Percentiles rank a stretch among this genome's conserved stretches.
Conservation (phyloP, 148 eudicot species). For the Silene uniflora region DNA sequence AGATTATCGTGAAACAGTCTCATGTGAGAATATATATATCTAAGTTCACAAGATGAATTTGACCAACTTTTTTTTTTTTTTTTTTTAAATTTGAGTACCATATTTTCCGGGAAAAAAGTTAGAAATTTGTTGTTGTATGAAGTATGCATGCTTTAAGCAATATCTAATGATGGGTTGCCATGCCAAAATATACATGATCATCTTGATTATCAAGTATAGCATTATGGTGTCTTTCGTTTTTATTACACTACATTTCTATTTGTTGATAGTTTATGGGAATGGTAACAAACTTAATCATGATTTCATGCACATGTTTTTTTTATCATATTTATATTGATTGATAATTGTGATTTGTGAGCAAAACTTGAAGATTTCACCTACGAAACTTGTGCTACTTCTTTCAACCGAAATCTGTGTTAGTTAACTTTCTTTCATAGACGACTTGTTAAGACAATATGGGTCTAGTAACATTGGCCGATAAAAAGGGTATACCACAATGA, state of each 20-base stretch:
- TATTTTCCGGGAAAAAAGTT: not conserved
- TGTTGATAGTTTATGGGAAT: not conserved
- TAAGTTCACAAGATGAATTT: too few species aligned
- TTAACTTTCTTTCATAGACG: too few species aligned
- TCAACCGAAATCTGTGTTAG: too few species aligned
- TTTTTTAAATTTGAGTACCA: too few species aligned
- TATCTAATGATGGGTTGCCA: slow-evolving; percentile 15
- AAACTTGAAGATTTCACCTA: slow-evolving; percentile 1
- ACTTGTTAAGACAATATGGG: too few species aligned
- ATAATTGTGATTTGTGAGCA: not conserved
- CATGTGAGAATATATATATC: too few species aligned
- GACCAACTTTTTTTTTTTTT: too few species aligned
- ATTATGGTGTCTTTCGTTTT: slow-evolving; percentile 17
- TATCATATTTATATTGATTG: not conserved
- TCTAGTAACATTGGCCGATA: too few species aligned
- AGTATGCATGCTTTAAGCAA: slow-evolving; percentile 4
- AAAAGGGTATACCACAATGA: too few species aligned
- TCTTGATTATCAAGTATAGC: slow-evolving; percentile 12
- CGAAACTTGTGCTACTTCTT: not conserved
- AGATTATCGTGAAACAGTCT: too few species aligned
- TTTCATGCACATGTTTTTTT: slow-evolving; percentile 2
- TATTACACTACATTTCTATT: not conserved
- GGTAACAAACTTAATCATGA: slow-evolving; percentile 20
- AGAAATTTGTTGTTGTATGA: not conserved
- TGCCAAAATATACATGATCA: slow-evolving; percentile 15